Evolutionary conservation across 1,139 yeast species (phyloP), one percentile per base, ranked within the genome.

Genomic region (Zygosaccharomyces sapae): DNA sequence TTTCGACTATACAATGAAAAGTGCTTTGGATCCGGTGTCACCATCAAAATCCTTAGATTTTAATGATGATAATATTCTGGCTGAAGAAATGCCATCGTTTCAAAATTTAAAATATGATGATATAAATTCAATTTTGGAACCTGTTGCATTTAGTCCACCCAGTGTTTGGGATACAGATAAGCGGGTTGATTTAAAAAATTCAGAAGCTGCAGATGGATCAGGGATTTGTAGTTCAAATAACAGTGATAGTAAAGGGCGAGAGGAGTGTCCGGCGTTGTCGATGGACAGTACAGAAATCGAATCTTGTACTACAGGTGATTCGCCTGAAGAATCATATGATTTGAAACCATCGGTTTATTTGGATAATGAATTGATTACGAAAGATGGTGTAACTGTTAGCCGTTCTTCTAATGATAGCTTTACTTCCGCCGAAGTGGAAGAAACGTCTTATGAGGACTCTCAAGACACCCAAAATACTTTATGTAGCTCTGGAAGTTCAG

Each of bases 1-100:
- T n/a, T 56, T 53, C 47, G 57, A 56, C 13, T 40, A 45, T 29
- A 41, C 51, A 3, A 55, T 55, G 55, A 49, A 41, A 22, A 41
- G 33, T 12, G 18, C 41, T 5, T 9, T 18, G 12, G 35, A 16
- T 12, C 34, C 34, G 7, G 29, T 16, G 20, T 38, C 33, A 7
- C 22, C 33, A 7, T 27, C 22, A 13, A 24, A 38, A 18, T n/a
- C 12, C n/a, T 4, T 18, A 3, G 34, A 13, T 6, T 19, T 18
- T 13, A 22, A 38, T 33, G 31, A 29, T 27, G 31, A 33, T 27
- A 7, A 3, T 22, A 35, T 22, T 35, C 33, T 20, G 12, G 31
- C n/a, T 27, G n/a, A 27, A 38, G 41, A 40, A 13, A 31, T 40
- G 37, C 43, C 10, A 18, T 36, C 38, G 10, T 40, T 40, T 10